Conservation (phyloP, 129 eudicot species). For the Saposhnikovia divaricata region DNA sequence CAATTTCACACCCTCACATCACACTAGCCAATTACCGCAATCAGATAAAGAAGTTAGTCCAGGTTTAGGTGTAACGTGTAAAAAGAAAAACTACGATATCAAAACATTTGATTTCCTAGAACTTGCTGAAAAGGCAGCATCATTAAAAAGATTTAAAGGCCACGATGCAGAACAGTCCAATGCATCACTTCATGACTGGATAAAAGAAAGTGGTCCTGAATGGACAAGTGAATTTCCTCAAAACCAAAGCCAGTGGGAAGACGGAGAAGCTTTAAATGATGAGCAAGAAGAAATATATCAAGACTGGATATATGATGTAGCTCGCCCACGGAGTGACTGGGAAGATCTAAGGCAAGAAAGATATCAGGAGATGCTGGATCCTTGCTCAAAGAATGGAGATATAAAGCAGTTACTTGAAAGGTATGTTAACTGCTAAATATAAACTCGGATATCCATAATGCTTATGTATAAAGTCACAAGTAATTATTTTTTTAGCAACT, state of each 20-base stretch:
- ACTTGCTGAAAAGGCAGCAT: conserved; percentile 15
- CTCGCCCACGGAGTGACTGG: conserved; percentile 79
- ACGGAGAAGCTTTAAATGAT: conserved; percentile 23
- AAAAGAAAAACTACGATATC: conserved; percentile 9
- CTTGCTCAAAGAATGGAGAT: conserved; percentile 43
- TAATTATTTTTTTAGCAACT: neutral
- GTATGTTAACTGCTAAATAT: conserved; percentile 19
- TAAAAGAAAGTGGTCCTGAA: conserved; percentile 19
- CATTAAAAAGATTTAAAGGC: conserved; percentile 5
- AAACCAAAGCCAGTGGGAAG: conserved; percentile 46
- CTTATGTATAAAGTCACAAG: neutral
- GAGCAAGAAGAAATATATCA: conserved; percentile 26
- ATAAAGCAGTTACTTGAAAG: conserved; percentile 53
- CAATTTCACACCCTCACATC: neutral
- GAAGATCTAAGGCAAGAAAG: conserved; percentile 65
- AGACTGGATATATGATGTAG: conserved; percentile 61
- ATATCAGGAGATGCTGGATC: conserved; percentile 71
- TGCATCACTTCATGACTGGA: conserved; percentile 11
- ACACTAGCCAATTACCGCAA: conserved; percentile 1
- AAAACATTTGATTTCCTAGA: conserved; percentile 9
- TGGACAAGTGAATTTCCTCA: conserved; percentile 46
- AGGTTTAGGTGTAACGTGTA: conserved; percentile 5
- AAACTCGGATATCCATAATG: neutral
- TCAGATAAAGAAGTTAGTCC: conserved; percentile 24
- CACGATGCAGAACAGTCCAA: neutral